Evolutionary conservation across 306 rosid genomes (phyloP), one percentile per base, ranked within the genome.

Genomic region (Trifolium subterraneum): DNA sequence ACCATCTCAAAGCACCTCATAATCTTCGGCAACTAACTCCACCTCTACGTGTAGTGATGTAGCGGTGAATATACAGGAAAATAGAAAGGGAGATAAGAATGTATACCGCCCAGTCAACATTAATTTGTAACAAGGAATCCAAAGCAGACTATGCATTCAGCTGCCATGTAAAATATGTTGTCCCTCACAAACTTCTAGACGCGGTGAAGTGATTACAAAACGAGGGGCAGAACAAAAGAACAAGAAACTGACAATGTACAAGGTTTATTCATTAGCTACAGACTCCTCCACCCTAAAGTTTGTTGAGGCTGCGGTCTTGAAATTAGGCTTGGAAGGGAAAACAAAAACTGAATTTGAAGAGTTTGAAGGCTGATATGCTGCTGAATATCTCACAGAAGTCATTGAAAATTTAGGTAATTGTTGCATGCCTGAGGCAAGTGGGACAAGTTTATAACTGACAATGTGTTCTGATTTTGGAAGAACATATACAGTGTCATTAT

Each of bases 361-460:
- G 78, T 62, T 73, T 39, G 88, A 77, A 55, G 90, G 88, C 74
- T 90, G 96, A 85, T 90, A 94, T 50, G 84, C 83, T 60, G 90
- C 89, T 11, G 92, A 94, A 79, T 92, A 91, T 84, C 95, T 87
- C 60, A 81, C 87, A 39, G 96, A 88, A 65, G 93, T 84, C 76
- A 92, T 72, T 23, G 89, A 84, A 84, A 88, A 86, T 83, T 76
- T 90, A 4, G 98, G 98, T 64, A 94, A 82, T 74, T 87, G 95
- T 64, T 87, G 95, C 81, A 85, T 54, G 41, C 97, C 96, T 1
- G 96, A 86, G 45, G 92, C 88, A 78, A 91, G 93, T 13, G 97
- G 96, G 47, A 94, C 98, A 54, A 94, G 93, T 87, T 90, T 94
- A 88, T 88, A 94, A 63, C 91, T 79, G 52, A 90, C 85, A 29